A percentile compares a stretch with the other conserved stretches of the same genome.
phyloP scores from a whole-genome alignment of 257 asterid species.

The Nicotiana paniculata region DNA sequence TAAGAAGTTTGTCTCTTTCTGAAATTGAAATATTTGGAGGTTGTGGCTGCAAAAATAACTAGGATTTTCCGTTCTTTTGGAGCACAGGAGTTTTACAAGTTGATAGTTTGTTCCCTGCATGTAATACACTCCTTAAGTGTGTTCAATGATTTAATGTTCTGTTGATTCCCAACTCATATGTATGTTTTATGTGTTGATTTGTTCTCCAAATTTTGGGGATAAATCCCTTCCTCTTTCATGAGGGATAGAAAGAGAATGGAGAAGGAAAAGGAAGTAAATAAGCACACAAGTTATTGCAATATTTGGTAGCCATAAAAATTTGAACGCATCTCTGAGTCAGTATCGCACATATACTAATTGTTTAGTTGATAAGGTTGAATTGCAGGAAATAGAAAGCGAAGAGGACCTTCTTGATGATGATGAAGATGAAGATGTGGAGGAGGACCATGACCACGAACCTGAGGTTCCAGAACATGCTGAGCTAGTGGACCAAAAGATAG shows the following conservation, averaged over 20 bases:
- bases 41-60: not conserved
- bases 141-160: not conserved
- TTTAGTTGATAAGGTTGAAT: not conserved
- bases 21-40: not conserved
- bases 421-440: slow-evolving; percentile 65
- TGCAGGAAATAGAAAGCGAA: slow-evolving; percentile 43
- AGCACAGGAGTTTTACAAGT: not conserved
- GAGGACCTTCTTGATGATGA: slow-evolving; percentile 39
- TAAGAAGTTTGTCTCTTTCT: not conserved
- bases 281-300: not conserved
- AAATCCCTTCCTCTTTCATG: not conserved
- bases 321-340: not conserved
- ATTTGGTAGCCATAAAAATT: not conserved
- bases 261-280: not conserved
- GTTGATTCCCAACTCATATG: not conserved
- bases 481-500: slow-evolving; percentile 11
- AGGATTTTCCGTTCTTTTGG: not conserved
- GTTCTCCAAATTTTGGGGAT: not conserved
- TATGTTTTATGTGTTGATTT: not conserved
- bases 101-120: not conserved
- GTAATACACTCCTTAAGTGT: not conserved
- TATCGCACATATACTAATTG: not conserved
- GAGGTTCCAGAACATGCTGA: slow-evolving; percentile 55
- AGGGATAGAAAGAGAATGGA: not conserved
- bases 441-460: slow-evolving; percentile 64